Evolutionary conservation across 495 filamentous ascomycete genomes (phyloP).

Genomic region (Lasiosphaeria hispida): DNA sequence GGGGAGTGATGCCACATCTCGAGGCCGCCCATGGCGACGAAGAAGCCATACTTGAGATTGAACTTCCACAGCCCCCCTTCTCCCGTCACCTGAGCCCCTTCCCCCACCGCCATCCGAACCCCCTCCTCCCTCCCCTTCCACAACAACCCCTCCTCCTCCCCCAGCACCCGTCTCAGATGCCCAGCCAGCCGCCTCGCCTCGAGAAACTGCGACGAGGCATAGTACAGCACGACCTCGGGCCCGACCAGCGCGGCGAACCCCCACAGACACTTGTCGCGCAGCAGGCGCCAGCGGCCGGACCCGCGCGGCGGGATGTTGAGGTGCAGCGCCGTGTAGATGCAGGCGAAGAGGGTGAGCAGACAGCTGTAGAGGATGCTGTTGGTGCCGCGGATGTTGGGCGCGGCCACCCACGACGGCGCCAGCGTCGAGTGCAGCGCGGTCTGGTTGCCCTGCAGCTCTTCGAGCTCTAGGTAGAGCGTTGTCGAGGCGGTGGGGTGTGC

Average conservation of each 20-base stretch:
- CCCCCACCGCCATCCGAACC: too few relatives aligned
- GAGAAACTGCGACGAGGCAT: conserved; percentile 6
- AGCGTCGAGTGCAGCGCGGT: background rate
- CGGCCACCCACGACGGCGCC: conserved; percentile 5
- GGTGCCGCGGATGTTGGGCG: conserved; percentile 11
- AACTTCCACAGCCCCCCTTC: background rate
- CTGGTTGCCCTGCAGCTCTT: background rate
- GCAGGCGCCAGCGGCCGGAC: background rate
- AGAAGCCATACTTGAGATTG: conserved; percentile 18
- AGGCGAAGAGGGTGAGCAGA: conserved; percentile 16
- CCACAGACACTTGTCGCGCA: conserved; percentile 8
- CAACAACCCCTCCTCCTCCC: background rate
- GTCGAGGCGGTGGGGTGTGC: too few relatives aligned
- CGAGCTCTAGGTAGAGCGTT: background rate
- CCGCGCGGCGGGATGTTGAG: conserved; percentile 25
- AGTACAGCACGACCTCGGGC: conserved; percentile 19
- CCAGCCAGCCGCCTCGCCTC: background rate
- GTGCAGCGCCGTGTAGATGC: conserved; percentile 22
- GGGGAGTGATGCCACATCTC: background rate
- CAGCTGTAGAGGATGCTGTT: conserved; percentile 11
- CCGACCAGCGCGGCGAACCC: conserved; percentile 9
- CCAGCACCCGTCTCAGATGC: background rate
- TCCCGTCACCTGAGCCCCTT: too few relatives aligned
- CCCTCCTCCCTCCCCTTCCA: background rate
- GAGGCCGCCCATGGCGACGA: conserved; percentile 16